phyloP scores from a whole-genome alignment of 2,329 filamentous ascomycete species.

The Sporothrix curviconia region DNA sequence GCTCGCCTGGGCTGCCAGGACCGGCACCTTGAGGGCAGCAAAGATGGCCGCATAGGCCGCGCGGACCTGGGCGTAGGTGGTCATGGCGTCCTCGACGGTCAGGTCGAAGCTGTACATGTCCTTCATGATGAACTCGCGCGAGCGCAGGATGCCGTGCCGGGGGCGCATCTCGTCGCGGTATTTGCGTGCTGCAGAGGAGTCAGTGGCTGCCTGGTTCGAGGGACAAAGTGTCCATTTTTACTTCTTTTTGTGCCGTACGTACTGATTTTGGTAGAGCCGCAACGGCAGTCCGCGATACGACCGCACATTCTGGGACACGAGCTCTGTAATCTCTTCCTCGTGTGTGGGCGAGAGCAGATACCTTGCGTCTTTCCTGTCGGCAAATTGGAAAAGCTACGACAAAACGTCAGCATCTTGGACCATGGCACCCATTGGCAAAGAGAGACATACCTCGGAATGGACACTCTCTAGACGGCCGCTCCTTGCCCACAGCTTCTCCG shows the following conservation, averaged over 20 bases:
- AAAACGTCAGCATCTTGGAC: conserved; percentile 20
- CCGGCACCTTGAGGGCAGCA: conserved; percentile 72
- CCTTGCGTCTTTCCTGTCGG: conserved; percentile 67
- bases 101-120: conserved; percentile 94
- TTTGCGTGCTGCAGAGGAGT: conserved; percentile 82
- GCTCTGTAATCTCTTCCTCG: conserved; percentile 86
- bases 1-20: conserved; percentile 79
- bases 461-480: conserved; percentile 74
- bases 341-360: conserved; percentile 87
- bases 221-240: too few species aligned
- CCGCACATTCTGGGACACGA: conserved; percentile 65
- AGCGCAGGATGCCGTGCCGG: conserved; percentile 77
- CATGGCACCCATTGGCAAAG: too few species aligned
- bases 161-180: conserved; percentile 90
- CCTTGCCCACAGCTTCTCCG: conserved; percentile 73
- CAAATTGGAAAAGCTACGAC: conserved; percentile 66
- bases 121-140: conserved; percentile 95
- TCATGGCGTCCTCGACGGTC: conserved; percentile 58
- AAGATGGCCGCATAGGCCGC: conserved; percentile 71
- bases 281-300: conserved; percentile 85
- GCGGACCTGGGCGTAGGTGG: conserved; percentile 72
- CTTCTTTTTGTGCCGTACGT: conserved; percentile 24
- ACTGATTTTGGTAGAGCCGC: conserved; percentile 85
- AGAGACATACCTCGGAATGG: conserved; percentile 57
- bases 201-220: too few species aligned